These are phyloP conservation scores for Auxenochlorella pyrenoidosa DNA, from an alignment of 139 green algal genomes.

Conservation along the genomic window DNA sequence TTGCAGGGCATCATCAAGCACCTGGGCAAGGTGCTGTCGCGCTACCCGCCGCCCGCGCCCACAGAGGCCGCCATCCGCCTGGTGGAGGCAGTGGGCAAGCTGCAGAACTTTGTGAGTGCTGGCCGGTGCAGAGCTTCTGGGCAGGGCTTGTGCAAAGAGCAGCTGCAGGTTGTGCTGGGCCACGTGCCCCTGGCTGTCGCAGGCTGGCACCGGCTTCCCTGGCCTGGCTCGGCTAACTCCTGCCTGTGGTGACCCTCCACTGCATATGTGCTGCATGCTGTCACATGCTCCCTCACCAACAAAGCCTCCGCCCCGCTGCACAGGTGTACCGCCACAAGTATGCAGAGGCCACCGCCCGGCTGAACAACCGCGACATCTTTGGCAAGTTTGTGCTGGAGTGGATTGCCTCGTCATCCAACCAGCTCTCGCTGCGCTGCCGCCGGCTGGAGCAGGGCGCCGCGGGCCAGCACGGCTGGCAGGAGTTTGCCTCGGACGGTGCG, in stretches of 20 bases:
- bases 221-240: no score
- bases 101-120: constrained; percentile 44
- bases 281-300: neutral
- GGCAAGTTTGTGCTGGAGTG: constrained; percentile 55
- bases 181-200: neutral
- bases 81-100: constrained; percentile 57
- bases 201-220: neutral
- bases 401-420: constrained; percentile 42
- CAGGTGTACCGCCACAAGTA: constrained; percentile 49
- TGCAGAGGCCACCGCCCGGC: constrained; percentile 33
- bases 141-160: neutral
- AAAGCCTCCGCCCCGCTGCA: neutral
- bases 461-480: constrained; percentile 28
- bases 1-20: constrained; percentile 46
- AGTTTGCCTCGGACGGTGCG: constrained; percentile 36
- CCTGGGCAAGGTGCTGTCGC: constrained; percentile 48
- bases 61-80: constrained; percentile 56
- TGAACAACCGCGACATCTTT: constrained; percentile 63
- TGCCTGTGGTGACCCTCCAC: no score
- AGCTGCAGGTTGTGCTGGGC: neutral
- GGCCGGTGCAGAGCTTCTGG: neutral
- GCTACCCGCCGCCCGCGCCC: constrained; percentile 56
- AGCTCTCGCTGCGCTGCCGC: constrained; percentile 42
- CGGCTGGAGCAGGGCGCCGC: constrained; percentile 46
- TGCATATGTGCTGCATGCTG: neutral